Evolutionary conservation across 805 yeast genomes (phyloP).

Genomic region (Komagataella kurtzmanii): DNA sequence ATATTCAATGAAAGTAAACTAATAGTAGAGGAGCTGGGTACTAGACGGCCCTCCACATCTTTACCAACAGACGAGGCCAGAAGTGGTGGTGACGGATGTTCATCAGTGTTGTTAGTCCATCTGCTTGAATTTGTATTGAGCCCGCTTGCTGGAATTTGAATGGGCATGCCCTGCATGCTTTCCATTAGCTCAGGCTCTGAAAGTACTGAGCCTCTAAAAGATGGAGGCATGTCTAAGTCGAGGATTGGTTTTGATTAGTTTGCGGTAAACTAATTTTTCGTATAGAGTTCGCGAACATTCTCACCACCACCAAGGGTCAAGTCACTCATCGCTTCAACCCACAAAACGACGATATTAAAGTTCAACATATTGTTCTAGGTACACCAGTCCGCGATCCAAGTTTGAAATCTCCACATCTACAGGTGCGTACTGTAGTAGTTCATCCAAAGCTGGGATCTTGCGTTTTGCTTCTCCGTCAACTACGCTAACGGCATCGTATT

Average conservation of each 20-base stretch:
- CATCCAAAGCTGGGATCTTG: constrained; percentile 59
- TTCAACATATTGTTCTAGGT: not conserved
- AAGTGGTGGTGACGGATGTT: constrained; percentile 15
- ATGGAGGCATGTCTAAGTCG: not conserved
- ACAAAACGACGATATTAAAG: not conserved
- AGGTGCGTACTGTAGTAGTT: constrained; percentile 57
- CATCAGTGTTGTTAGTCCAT: not conserved
- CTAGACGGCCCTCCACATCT: constrained; percentile 16
- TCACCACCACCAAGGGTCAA: not conserved
- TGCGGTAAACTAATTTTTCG: not conserved
- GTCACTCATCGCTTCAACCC: not conserved
- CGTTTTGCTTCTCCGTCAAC: constrained; percentile 22
- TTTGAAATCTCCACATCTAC: constrained; percentile 53
- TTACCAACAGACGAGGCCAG: constrained; percentile 21
- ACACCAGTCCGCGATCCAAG: constrained; percentile 53
- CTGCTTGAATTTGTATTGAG: not conserved
- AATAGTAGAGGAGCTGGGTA: constrained; percentile 21
- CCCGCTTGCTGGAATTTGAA: not conserved
- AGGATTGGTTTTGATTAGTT: not conserved
- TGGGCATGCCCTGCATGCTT: not conserved
- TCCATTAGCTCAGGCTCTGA: not conserved
- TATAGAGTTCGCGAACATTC: not conserved
- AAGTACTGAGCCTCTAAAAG: not conserved
- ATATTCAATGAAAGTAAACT: constrained; percentile 20
- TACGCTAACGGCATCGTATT: constrained; percentile 35